These are phyloP conservation scores for Diaporthe vaccinii DNA, from an alignment of 2,329 filamentous ascomycete genomes.

Conservation along the genomic window DNA sequence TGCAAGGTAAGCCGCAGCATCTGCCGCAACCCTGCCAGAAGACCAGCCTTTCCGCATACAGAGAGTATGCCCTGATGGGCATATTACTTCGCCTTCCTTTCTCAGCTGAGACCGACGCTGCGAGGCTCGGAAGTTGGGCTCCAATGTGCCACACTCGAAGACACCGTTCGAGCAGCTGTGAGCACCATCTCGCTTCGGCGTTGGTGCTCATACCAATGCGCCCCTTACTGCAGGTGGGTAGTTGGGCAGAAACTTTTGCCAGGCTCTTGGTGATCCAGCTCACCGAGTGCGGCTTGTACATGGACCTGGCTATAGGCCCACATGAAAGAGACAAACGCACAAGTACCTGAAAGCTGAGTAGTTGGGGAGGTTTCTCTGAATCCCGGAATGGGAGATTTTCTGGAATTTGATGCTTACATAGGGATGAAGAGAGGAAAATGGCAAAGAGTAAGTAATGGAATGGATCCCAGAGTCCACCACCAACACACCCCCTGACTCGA, in stretches of 20 bases:
- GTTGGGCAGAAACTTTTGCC: conserved; percentile 13
- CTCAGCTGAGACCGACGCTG: conserved; percentile 4
- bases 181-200: not conserved
- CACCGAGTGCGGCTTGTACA: not conserved
- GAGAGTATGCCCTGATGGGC: not conserved
- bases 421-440: not conserved
- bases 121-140: conserved; percentile 13
- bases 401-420: not conserved
- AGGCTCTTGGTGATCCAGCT: not conserved
- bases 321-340: not conserved
- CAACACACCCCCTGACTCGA: conserved; percentile 10
- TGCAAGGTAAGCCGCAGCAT: conserved; percentile 16
- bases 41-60: conserved; percentile 1
- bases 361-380: not conserved
- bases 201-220: not conserved
- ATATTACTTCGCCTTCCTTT: conserved; percentile 2
- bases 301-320: not conserved
- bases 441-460: not conserved
- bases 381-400: not conserved
- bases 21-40: conserved; percentile 7
- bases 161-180: conserved; percentile 11
- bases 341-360: not conserved
- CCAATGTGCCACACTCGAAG: conserved; percentile 11
- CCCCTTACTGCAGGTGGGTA: conserved; percentile 8
- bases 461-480: conserved; percentile 15